These are phyloP conservation scores for Trichoderma sp. DNA, from an alignment of 2,329 filamentous ascomycete species.

Conservation along the genomic window DNA sequence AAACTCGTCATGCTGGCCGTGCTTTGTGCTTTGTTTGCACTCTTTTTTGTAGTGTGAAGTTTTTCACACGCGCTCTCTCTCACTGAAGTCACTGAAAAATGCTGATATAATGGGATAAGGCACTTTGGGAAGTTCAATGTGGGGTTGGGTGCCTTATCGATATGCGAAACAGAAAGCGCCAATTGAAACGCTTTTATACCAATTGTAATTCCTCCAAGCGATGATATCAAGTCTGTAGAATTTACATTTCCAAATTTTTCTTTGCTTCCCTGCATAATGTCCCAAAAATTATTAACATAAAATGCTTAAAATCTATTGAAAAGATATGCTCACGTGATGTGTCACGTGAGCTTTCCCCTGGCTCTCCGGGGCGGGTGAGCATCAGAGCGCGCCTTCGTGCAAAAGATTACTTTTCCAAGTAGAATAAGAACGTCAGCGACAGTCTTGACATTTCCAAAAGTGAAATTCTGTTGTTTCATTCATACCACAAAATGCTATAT, in stretches of 20 bases:
- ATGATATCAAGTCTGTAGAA: not conserved
- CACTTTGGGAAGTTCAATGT: slow-evolving; percentile 10
- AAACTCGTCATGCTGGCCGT: slow-evolving; percentile 61
- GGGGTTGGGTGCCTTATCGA: slow-evolving; percentile 26
- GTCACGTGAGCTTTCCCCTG: not conserved
- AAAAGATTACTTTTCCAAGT: not conserved
- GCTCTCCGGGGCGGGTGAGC: not conserved
- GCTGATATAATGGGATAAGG: slow-evolving; percentile 21
- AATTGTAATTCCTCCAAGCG: not conserved
- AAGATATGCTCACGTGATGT: not conserved
- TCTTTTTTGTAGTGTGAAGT: not conserved
- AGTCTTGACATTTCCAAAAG: not conserved
- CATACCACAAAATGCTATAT: not conserved
- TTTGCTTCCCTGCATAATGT: not conserved
- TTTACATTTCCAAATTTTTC: not conserved
- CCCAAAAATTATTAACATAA: not conserved
- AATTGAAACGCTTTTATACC: too few species aligned
- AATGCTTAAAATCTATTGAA: too few species aligned
- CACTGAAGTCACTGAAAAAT: slow-evolving; percentile 16
- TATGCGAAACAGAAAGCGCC: not conserved
- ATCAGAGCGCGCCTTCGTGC: not conserved
- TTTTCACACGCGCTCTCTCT: not conserved
- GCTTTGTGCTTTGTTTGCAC: not conserved
- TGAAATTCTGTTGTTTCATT: not conserved
- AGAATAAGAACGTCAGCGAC: not conserved